Evolutionary conservation across 2,329 filamentous ascomycete species (phyloP), one percentile per base, ranked within the genome.

Genomic region (Pseudocercospora fijiensis): DNA sequence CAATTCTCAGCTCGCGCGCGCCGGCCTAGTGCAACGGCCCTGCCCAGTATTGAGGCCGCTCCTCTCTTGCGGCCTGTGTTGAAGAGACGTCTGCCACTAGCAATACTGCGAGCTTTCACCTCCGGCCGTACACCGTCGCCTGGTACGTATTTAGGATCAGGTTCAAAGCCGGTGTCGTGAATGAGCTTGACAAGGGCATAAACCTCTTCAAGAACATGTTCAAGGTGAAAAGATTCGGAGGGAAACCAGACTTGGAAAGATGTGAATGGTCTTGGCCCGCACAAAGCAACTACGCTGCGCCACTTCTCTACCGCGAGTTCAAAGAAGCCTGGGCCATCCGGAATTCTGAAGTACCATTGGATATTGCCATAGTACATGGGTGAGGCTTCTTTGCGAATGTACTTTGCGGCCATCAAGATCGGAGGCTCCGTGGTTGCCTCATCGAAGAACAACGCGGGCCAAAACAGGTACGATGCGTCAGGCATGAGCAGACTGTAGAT

Each of bases 331-430:
- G 20, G n/a, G 9, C 16, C 9, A 26, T 52, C 41, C n/a, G 27
- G 11, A 4, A 28, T 11, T n/a, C 9, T 26, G 56, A 61, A 37
- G 33, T 18, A 18, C 60, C 65, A 61, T 7, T 37, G n/a, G 41
- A 63, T 65, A 57, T 37, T 61, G 37, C 49, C 56, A 52, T 62
- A 69, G 57, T 56, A 67, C 10, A 69, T 58, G 1, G 61, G 60
- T n/a, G 55, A 41, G 5, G 62, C 53, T 28, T 69, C 67, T 41
- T 11, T 16, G 9, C 65, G 43, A 43, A 70, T 61, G 11, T 28
- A n/a, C 27, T 57, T 62, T 13, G 60, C 64, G 3, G 55, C 37
- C 11, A 24, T 33, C 45, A 69, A 63, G 5, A 70, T 51, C 8
- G 62, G 16, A 13, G 68, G 65, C 52, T 47, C 45, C 26, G 2